Base-by-base conservation (phyloP, 179 eudicot genomes). In the Beta corolliflora region DNA sequence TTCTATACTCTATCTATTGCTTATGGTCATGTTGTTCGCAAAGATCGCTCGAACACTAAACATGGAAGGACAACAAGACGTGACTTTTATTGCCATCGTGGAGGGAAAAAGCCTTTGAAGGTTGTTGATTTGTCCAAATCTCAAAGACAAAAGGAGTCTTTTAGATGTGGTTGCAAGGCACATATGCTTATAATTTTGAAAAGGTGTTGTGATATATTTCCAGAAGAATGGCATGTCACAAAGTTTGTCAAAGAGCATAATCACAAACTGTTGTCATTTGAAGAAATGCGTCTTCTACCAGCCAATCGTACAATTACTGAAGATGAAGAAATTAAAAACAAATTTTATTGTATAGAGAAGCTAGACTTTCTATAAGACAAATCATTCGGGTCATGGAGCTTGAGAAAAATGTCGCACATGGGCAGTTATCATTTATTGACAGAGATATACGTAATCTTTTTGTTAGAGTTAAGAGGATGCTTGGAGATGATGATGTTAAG, bases 1-100 rank as follows among this genome's bases (percentile, higher is more conserved):
- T 31, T 31, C 36, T 31, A 1, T 31, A 31, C 36, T 31, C 36
- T 31, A 31, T 31, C 36, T 31, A 31, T 31, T 31, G 36, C 36
- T 31, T 31, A 31, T 31, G 65, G 85, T 11, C 79, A 82, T 76
- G 48, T 72, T 14, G 68, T 73, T 5, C 23, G 71, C 10, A 79
- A 85, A 23, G 79, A 65, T 31, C 66, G 81, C 8, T 71, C 77
- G 12, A 67, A 36, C 9, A 59, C 50, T 64, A 77, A 72, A 79
- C 5, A 36, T 60, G 63, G 84, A 23, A 76, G 50, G 45, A 68
- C 73, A 3, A 55, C 53, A 12, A 81, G 81, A 50, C 60, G 74
- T 6, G 87, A 82, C 29, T 76, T 85, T 31, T 54, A 21, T 44
- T 77, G 79, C 16, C 81, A 81, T 9, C 61, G 18, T 16, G 78